Evolutionary conservation across 257 asterid genomes (phyloP).

Genomic region (Solanum ossicruentum): DNA sequence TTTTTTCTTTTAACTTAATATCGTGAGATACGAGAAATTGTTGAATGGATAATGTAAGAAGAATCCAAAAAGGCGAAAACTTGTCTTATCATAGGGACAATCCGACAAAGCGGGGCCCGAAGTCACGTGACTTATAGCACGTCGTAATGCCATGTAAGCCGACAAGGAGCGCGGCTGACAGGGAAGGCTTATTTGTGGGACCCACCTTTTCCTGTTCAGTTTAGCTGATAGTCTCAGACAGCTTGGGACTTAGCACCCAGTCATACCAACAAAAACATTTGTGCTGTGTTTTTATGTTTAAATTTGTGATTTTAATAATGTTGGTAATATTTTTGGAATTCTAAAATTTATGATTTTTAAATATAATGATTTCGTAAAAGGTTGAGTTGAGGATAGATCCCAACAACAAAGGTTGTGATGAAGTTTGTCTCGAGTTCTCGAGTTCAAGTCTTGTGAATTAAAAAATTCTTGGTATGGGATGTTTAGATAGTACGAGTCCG

Average conservation of each 20-base stretch:
- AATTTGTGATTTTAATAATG: too few species aligned
- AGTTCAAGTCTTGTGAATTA: too few species aligned
- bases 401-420: too few species aligned
- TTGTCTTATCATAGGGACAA: constrained; percentile 17
- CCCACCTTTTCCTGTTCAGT: not conserved
- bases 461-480: too few species aligned
- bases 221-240: not conserved
- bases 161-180: constrained; percentile 6
- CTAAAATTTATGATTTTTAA: too few species aligned
- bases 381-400: too few species aligned
- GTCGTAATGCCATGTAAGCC: constrained; percentile 3
- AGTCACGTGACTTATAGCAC: constrained; percentile 7
- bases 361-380: too few species aligned
- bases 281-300: not conserved
- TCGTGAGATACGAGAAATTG: not conserved
- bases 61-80: constrained; percentile 1
- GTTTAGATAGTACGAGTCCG: too few species aligned
- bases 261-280: not conserved
- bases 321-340: too few species aligned
- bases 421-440: too few species aligned
- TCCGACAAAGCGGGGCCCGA: constrained; percentile 20
- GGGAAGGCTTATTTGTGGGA: not conserved
- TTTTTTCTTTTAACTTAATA: not conserved
- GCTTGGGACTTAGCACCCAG: not conserved
- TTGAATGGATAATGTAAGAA: not conserved